Evolutionary conservation across 805 yeast species (phyloP), one percentile per base, ranked within the genome.

Genomic region (Wickerhamomyces ciferrii): DNA sequence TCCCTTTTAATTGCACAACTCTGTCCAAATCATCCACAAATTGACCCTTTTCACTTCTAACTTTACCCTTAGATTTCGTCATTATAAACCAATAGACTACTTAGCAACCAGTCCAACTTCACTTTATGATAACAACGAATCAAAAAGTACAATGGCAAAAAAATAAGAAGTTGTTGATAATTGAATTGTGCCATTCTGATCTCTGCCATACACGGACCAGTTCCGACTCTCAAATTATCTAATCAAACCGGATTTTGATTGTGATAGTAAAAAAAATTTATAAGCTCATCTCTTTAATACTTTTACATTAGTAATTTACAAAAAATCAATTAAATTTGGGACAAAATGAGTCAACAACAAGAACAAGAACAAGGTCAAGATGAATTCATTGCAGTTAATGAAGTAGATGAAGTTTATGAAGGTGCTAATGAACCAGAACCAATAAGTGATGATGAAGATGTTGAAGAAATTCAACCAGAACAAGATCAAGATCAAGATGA

Each of bases 1-100:
- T 84, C 1, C 97, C 97, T 53, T 84, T 80, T 27, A 90, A 66
- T 13, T 74, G 71, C 13, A 89, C 68, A n/a, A 69, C 69, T 38
- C 94, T 68, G 1, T 88, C 89, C 2, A 74, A 50, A 1, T 54
- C 49, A 50, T 81, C 79, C 2, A 78, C 66, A 60, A 91, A 81
- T 48, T 75, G 69, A 5, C 94, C 96, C 21, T 68, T 50, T 2
- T 59, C 50, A 44, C 79, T 81, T 0, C 47, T 41, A 11, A 65
- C 48, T 46, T 55, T 60, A 9, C 61, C 64, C n/a, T 45, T 59
- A 59, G 60, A 53, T 7, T 43, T 29, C 15, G 43, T 3, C 48
- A 45, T 42, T n/a, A n/a, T n/a, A n/a, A n/a, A n/a, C n/a, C n/a
- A n/a, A n/a, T n/a, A n/a, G n/a, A n/a, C n/a, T n/a, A n/a, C n/a